Conservation (phyloP, 805 yeast species). For the Sugiyamaella valdiviana region DNA sequence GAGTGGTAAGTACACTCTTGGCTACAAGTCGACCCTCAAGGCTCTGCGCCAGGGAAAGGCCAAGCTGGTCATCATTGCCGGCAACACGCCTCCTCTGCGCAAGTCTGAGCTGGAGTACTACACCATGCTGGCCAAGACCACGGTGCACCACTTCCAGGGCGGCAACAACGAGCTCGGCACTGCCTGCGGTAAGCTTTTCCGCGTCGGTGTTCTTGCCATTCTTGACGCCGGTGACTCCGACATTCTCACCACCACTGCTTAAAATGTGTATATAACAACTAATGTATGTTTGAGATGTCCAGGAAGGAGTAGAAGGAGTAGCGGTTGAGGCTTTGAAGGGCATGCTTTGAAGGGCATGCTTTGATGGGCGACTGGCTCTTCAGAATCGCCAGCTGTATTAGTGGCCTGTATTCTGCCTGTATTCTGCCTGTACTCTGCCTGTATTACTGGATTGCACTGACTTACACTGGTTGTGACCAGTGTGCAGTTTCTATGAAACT, state of each 20-base stretch:
- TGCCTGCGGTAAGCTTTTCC: conserved; percentile 99
- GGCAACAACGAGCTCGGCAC: conserved; percentile 99
- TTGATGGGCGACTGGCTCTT: too few relatives aligned
- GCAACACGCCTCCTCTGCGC: conserved; percentile 99
- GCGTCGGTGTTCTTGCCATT: conserved; percentile 95
- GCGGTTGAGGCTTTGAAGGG: too few relatives aligned
- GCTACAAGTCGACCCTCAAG: conserved; percentile 98
- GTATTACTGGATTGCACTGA: too few relatives aligned
- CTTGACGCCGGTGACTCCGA: conserved; percentile 99
- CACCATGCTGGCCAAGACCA: conserved; percentile 99
- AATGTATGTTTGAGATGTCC: too few relatives aligned
- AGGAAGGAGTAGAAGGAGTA: too few relatives aligned
- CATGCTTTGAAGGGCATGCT: too few relatives aligned
- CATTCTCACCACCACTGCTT: conserved; percentile 50
- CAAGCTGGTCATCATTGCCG: conserved; percentile 94
- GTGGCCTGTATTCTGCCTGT: too few relatives aligned
- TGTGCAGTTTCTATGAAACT: too few relatives aligned
- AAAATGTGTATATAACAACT: conserved; percentile 1
- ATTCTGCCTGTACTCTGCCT: too few relatives aligned
- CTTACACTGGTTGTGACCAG: too few relatives aligned
- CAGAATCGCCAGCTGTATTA: too few relatives aligned
- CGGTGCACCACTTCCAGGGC: conserved; percentile 97
- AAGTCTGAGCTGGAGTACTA: conserved; percentile 99
- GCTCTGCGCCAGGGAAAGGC: conserved; percentile 98
- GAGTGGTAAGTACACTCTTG: conserved; percentile 99